phyloP scores from a whole-genome alignment of 768 basidiomycete species.

The Auriscalpium vulgare region DNA sequence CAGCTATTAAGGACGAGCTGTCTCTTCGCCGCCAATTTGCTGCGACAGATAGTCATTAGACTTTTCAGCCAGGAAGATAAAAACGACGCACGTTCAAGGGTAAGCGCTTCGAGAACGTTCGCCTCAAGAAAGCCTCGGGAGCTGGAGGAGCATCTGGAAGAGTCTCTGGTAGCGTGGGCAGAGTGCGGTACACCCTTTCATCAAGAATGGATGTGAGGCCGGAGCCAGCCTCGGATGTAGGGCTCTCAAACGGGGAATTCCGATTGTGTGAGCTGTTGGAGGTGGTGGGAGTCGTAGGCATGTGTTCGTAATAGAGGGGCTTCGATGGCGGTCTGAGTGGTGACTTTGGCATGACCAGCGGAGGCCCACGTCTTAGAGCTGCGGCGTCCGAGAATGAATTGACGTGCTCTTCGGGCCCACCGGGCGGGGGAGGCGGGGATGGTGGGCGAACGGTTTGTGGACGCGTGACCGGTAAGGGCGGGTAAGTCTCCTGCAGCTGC shows the following conservation, averaged over 20 bases:
- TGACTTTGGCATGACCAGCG: too few relatives aligned
- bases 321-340: too few relatives aligned
- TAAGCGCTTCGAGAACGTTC: not conserved
- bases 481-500: not conserved
- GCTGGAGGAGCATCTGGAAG: not conserved
- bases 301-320: not conserved
- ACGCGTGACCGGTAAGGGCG: not conserved
- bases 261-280: not conserved
- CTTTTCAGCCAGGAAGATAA: not conserved
- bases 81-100: not conserved
- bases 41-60: too few relatives aligned
- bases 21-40: too few relatives aligned
- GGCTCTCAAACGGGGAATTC: not conserved
- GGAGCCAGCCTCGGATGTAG: not conserved
- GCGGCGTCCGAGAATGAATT: too few relatives aligned
- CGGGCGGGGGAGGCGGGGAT: too few relatives aligned
- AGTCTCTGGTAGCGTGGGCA: not conserved
- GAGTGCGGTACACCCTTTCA: conserved; percentile 24
- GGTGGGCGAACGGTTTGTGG: not conserved
- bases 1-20: too few relatives aligned
- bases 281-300: not conserved
- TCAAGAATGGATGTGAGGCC: conserved; percentile 36
- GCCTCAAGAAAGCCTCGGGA: not conserved
- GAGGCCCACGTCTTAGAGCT: too few relatives aligned
- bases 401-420: too few relatives aligned